Base-by-base conservation (phyloP, 345 rosid genomes). In the Eucalyptus albens region DNA sequence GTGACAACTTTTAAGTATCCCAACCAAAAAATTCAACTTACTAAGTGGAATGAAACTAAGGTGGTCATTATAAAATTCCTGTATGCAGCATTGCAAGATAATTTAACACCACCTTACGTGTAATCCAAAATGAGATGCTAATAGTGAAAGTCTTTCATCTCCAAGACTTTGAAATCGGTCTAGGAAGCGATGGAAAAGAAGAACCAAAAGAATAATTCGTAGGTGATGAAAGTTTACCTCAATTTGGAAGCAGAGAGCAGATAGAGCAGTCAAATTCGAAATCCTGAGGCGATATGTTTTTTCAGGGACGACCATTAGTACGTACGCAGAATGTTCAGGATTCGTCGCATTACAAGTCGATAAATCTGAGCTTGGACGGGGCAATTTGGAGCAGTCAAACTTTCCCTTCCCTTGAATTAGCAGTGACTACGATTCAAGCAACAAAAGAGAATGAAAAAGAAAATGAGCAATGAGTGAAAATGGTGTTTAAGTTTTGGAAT, bases 201-300 rank as follows among this genome's bases (percentile, higher is more conserved):
- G 81, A 69, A 37, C 1, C 82, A 72, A 37, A 72, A 9, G 26
- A 72, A 72, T 72, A 33, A 72, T 72, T 72, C 22, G 2, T 37
- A 65, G 17, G 31, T 47, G 60, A 60, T 87, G 11, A 59, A 14
- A 42, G 51, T 33, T 56, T 90, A 95, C 98, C 97, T 96, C 95
- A 7, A 95, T 94, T 87, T 96, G 97, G 93, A 96, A 97, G 86
- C 95, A 96, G 27, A 97, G 97, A 45, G 98, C 95, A 4, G 98
- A 94, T 12, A 96, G 89, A 69, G 95, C 88, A 27, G 95, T 95
- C 90, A 95, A 49, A 93, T 95, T 96, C 2, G 94, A 89, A 31
- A 97, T 87, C 85, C 97, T 92, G 19, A 97, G 93, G 6, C 98
- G 89, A 86, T 96, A 96, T 9, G 94, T 95, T 90, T 95, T 96